Conservation (phyloP, 169 alveolate genomes). For the Cryptosporidium xiaoi region DNA sequence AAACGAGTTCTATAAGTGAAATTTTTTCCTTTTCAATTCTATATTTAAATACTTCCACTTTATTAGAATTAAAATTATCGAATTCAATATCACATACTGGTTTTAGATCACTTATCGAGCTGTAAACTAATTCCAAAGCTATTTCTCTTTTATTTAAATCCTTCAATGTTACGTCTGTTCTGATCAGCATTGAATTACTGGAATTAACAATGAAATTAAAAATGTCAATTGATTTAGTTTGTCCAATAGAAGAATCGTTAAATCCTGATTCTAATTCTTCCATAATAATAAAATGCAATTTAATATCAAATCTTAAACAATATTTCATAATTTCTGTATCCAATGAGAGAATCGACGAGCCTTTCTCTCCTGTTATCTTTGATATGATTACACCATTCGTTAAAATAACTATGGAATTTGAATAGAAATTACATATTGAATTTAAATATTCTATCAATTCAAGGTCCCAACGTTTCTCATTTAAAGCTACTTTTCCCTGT, state of each 20-base stretch:
- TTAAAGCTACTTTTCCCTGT: background rate
- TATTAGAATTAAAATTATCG: too few species aligned
- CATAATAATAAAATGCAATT: constrained; percentile 33
- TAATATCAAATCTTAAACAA: constrained; percentile 18
- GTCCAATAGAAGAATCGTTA: constrained; percentile 7
- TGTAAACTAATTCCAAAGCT: constrained; percentile 21
- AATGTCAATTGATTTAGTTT: constrained; percentile 33
- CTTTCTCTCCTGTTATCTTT: constrained; percentile 1
- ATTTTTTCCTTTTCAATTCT: background rate
- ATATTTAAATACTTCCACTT: constrained; percentile 5
- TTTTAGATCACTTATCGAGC: background rate
- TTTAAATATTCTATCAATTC: constrained; percentile 13
- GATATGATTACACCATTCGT: constrained; percentile 46
- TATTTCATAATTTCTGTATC: background rate
- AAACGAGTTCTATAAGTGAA: constrained; percentile 24
- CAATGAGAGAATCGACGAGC: constrained; percentile 14
- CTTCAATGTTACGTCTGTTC: background rate
- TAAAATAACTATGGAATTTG: constrained; percentile 27
- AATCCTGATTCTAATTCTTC: background rate
- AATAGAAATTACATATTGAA: constrained; percentile 7
- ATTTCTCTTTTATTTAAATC: constrained; percentile 14
- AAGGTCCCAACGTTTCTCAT: background rate
- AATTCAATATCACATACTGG: background rate
- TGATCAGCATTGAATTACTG: constrained; percentile 12
- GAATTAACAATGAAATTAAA: constrained; percentile 13